Evolutionary conservation across 78 protist species (phyloP), one percentile per base, ranked within the genome.

Genomic region (Reticulomyxa filosa): DNA sequence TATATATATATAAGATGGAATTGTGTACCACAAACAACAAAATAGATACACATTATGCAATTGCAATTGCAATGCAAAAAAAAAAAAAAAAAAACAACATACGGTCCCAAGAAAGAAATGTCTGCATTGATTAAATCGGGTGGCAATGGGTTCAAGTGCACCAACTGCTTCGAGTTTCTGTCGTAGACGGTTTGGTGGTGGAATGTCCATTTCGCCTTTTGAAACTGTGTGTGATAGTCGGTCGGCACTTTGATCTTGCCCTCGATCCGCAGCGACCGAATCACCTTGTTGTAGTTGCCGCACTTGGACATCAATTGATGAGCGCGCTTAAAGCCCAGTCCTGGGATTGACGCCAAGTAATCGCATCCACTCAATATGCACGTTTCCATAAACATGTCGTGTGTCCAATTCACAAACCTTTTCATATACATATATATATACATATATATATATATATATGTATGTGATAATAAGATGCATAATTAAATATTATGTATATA

Each of bases 351-450:
- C 0, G 83, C 75, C 13, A 87, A 59, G 62, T 93, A 93, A 57
- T 93, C 98, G 34, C 98, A 93, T 13, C 98, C 98, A 0, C 88
- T 34, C 3, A 91, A 56, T 17, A 91, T 79, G 73, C 94, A 87
- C 87, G 57, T 55, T 39, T 0, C 33, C 4, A 7, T 2, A 38
- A 68, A 56, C 26, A 20, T 46, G 8, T 26, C 37, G 3, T 1
- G 38, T 23, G 48, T 20, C 48, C 48, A 42, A 17, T 42, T 42
- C 29, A 17, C 17, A 17, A n/a, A n/a, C n/a, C n/a, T n/a, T n/a
- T n/a, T n/a, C n/a, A n/a, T n/a, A n/a, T n/a, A n/a, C n/a, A n/a
- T n/a, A n/a, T n/a, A n/a, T n/a, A n/a, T n/a, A n/a, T n/a, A n/a
- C n/a, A n/a, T n/a, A n/a, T n/a, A n/a, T n/a, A n/a, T n/a, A n/a